phyloP scores from a whole-genome alignment of 306 rosid genomes.

The Urtica urens region DNA sequence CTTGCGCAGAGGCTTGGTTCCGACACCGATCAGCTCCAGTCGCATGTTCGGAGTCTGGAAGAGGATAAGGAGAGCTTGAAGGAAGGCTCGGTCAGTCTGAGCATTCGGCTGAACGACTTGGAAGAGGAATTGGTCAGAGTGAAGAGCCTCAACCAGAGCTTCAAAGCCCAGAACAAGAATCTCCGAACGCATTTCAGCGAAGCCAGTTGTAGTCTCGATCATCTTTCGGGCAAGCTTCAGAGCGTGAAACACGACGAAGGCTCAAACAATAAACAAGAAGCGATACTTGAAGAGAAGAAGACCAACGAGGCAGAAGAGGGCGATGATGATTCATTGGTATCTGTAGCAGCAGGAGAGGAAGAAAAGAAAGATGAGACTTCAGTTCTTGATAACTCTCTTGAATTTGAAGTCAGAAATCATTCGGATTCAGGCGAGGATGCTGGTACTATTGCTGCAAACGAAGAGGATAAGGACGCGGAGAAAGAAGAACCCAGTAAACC shows the following conservation, averaged over 20 bases:
- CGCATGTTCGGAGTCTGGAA: slow-evolving; percentile 39
- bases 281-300: slow-evolving; percentile 14
- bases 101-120: slow-evolving; percentile 41
- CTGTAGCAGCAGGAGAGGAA: slow-evolving; percentile 19
- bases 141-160: slow-evolving; percentile 26
- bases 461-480: slow-evolving; percentile 19
- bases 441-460: slow-evolving; percentile 5
- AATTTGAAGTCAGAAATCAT: slow-evolving; percentile 23
- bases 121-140: slow-evolving; percentile 51
- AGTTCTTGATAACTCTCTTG: neutral
- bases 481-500: slow-evolving; percentile 32
- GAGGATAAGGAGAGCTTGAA: slow-evolving; percentile 51
- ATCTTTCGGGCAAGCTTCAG: slow-evolving; percentile 42
- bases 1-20: slow-evolving; percentile 44
- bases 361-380: slow-evolving; percentile 20
- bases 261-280: slow-evolving; percentile 26
- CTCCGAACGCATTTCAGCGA: slow-evolving; percentile 39
- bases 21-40: slow-evolving; percentile 58
- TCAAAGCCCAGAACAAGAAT: slow-evolving; percentile 25
- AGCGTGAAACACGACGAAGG: slow-evolving; percentile 40
- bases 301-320: slow-evolving; percentile 2
- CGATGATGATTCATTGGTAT: slow-evolving; percentile 10
- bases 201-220: slow-evolving; percentile 43
- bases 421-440: slow-evolving; percentile 6
- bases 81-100: slow-evolving; percentile 37